A percentile compares a stretch with the other conserved stretches of the same genome.
Conservation (phyloP, 2,329 filamentous ascomycete species). For the Ophiostoma australiae region DNA sequence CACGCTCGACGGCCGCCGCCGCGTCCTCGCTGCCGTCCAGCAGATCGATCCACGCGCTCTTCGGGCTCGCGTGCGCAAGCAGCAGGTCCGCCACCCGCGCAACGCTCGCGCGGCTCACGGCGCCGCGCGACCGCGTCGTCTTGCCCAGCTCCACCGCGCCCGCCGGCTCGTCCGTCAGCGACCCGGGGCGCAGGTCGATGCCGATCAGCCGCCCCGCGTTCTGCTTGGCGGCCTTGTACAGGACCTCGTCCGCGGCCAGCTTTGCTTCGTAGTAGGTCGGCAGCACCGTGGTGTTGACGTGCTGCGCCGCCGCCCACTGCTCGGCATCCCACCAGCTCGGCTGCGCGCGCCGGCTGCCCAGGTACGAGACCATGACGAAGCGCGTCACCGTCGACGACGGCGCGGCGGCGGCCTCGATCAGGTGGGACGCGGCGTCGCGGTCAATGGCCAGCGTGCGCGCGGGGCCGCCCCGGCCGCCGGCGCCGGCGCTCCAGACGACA, state of each 20-base stretch:
- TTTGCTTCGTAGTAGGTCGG: constrained; percentile 57
- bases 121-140: constrained; percentile 37
- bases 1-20: constrained; percentile 44
- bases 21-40: constrained; percentile 49
- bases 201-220: constrained; percentile 39
- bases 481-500: constrained; percentile 63
- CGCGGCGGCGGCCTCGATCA: constrained; percentile 48
- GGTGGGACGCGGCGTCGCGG: constrained; percentile 58
- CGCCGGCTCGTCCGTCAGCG: constrained; percentile 45
- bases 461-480: constrained; percentile 55
- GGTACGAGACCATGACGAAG: constrained; percentile 62
- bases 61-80: constrained; percentile 44
- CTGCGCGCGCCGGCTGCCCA: constrained; percentile 47
- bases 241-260: constrained; percentile 53
- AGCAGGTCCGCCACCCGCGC: constrained; percentile 54
- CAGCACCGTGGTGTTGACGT: constrained; percentile 42
- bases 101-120: constrained; percentile 54
- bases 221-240: constrained; percentile 45
- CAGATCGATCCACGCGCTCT: constrained; percentile 52
- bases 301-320: constrained; percentile 41
- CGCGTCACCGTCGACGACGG: constrained; percentile 44
- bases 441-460: constrained; percentile 47
- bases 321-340: constrained; percentile 54
- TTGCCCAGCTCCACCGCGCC: constrained; percentile 46
- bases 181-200: constrained; percentile 51